Percentiles rank a stretch among this genome's conserved stretches.
Conservation (phyloP, 1,284 basidiomycete genomes). For the Moesziomyces globuligerus region DNA sequence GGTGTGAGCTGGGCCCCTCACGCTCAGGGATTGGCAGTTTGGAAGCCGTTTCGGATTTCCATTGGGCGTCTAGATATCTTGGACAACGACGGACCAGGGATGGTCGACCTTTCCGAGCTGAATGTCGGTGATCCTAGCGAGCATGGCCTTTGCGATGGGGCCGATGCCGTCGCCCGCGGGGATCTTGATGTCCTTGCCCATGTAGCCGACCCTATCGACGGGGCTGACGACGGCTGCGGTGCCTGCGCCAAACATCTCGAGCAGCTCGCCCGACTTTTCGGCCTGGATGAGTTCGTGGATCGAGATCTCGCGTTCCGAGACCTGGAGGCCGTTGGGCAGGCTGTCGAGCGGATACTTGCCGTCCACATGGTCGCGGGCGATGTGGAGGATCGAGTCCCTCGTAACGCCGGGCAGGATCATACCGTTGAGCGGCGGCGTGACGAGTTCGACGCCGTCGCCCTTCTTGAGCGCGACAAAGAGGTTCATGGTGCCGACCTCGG, state of each 20-base stretch:
- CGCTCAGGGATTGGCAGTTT: too few relatives aligned
- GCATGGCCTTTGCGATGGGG: conserved; percentile 80
- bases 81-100: conserved; percentile 76
- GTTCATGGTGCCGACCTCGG: conserved; percentile 86
- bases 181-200: conserved; percentile 82
- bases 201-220: conserved; percentile 79
- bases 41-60: too few relatives aligned
- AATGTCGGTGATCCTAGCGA: conserved; percentile 85
- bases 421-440: conserved; percentile 84
- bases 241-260: conserved; percentile 93
- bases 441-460: conserved; percentile 73
- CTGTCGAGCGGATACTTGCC: conserved; percentile 70
- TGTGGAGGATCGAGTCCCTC: conserved; percentile 81
- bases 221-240: conserved; percentile 73
- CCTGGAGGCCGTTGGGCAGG: conserved; percentile 72
- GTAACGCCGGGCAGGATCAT: conserved; percentile 97
- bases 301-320: conserved; percentile 84
- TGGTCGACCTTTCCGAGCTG: conserved; percentile 86
- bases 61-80: conserved; percentile 25
- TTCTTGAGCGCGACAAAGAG: conserved; percentile 85
- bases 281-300: conserved; percentile 89
- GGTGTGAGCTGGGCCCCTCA: too few relatives aligned
- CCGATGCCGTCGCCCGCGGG: conserved; percentile 89
- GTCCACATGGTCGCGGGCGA: conserved; percentile 79
- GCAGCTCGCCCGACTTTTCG: conserved; percentile 76